Percentiles rank a stretch among this genome's conserved stretches.
These are phyloP conservation scores for Fraxinus xanthoxyloides DNA, from an alignment of 305 asterid genomes.

Conservation along the genomic window DNA sequence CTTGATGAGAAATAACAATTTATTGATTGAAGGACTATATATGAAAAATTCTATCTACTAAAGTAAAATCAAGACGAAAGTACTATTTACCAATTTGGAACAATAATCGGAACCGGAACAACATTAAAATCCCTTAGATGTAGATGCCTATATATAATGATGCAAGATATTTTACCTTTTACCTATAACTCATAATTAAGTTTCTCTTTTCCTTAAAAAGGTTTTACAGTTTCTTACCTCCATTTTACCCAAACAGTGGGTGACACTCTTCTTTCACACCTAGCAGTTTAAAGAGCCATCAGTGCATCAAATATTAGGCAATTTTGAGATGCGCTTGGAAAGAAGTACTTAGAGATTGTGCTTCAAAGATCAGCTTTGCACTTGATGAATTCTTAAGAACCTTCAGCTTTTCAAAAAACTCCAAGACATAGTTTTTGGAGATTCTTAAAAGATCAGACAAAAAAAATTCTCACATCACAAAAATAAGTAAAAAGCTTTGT, in stretches of 20 bases:
- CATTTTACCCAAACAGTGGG: not conserved
- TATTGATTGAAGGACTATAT: conserved; percentile 16
- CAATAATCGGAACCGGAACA: conserved; percentile 5
- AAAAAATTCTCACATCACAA: not conserved
- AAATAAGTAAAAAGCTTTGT: not conserved
- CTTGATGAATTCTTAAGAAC: not conserved
- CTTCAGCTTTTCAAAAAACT: not conserved
- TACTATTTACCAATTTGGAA: not conserved
- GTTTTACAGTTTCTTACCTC: not conserved
- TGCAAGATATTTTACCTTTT: not conserved
- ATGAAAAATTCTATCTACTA: not conserved
- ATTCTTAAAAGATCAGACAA: not conserved
- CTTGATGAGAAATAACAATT: not conserved
- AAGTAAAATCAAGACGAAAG: not conserved
- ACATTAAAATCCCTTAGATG: not conserved
- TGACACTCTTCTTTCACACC: not conserved
- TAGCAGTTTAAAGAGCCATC: conserved; percentile 8
- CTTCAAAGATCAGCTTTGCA: not conserved
- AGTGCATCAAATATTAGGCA: not conserved
- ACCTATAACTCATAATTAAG: not conserved
- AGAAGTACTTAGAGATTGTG: not conserved
- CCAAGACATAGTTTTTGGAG: not conserved
- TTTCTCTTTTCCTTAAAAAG: not conserved
- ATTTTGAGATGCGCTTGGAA: not conserved
- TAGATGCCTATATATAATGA: not conserved